Evolutionary conservation across 139 green algal species (phyloP).

Genomic region (Chlorella sp.): DNA sequence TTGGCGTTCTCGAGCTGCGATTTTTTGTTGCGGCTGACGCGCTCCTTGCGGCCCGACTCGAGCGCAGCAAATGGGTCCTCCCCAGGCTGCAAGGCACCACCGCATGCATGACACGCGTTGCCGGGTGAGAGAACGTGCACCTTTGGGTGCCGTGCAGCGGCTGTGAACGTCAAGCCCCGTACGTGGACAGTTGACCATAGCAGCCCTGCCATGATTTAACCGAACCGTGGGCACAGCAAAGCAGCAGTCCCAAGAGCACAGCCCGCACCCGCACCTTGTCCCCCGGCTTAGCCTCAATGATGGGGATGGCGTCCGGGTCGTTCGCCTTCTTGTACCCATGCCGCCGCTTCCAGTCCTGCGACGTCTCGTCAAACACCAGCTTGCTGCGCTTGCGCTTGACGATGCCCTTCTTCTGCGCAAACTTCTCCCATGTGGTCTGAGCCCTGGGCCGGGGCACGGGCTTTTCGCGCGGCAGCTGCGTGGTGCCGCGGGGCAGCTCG

Average conservation of each 20-base stretch:
- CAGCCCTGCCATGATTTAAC: too few relatives aligned
- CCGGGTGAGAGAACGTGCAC: too few relatives aligned
- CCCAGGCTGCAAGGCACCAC: constrained; percentile 61
- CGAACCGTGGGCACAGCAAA: too few relatives aligned
- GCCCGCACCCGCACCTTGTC: constrained; percentile 64
- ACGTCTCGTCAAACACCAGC: constrained; percentile 79
- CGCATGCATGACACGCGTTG: too few relatives aligned
- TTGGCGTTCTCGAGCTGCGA: constrained; percentile 77
- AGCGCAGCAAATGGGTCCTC: constrained; percentile 85
- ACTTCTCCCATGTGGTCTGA: constrained; percentile 90
- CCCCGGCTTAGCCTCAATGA: constrained; percentile 77
- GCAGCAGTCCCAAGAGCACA: too few relatives aligned
- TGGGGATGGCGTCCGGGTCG: constrained; percentile 72
- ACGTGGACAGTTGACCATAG: too few relatives aligned
- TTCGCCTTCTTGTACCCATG: constrained; percentile 86
- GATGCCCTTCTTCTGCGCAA: constrained; percentile 94
- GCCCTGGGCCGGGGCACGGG: constrained; percentile 75
- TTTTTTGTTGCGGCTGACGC: constrained; percentile 63
- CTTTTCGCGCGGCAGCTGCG: constrained; percentile 70
- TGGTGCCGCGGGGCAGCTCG: constrained; percentile 62
- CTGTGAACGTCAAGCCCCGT: too few relatives aligned
- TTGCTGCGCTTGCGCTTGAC: constrained; percentile 85
- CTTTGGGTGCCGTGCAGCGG: too few relatives aligned
- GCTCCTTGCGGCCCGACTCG: constrained; percentile 66
- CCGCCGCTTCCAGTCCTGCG: constrained; percentile 66